phyloP scores from a whole-genome alignment of 192 early-diverging fungal species.

The Backusella morwellensis region DNA sequence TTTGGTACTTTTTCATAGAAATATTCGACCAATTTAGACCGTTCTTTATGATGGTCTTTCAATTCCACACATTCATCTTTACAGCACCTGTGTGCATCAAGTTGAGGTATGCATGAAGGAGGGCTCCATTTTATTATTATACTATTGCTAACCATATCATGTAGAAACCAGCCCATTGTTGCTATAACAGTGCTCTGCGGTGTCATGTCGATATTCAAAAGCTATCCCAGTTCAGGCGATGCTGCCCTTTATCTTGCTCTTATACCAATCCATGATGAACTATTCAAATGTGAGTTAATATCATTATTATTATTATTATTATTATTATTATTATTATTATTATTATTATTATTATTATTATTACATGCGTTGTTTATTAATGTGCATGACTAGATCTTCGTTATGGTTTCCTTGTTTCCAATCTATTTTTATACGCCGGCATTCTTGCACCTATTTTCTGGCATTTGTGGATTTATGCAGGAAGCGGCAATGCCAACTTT shows the following conservation, averaged over 20 bases:
- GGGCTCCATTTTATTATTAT: background rate
- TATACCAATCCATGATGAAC: conserved; percentile 76
- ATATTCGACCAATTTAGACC: conserved; percentile 98
- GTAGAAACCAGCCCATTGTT: conserved; percentile 79
- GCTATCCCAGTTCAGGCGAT: conserved; percentile 92
- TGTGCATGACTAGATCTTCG: conserved; percentile 62
- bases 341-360: too few species aligned
- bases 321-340: too few species aligned
- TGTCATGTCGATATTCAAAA: conserved; percentile 86
- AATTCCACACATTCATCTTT: conserved; percentile 91
- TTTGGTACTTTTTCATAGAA: conserved; percentile 99
- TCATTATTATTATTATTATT: too few species aligned
- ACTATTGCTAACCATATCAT: background rate
- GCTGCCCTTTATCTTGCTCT: conserved; percentile 79
- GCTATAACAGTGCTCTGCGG: conserved; percentile 64
- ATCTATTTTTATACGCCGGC: conserved; percentile 70
- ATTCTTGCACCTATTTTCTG: conserved; percentile 88
- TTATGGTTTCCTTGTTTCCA: conserved; percentile 71
- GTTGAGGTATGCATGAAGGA: conserved; percentile 55
- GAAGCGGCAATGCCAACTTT: conserved; percentile 97
- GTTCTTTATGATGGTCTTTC: conserved; percentile 94
- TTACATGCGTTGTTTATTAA: too few species aligned
- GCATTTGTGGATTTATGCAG: conserved; percentile 94
- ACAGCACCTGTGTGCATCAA: conserved; percentile 77
- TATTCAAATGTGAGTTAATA: conserved; percentile 78